Percentiles rank a stretch among this genome's conserved stretches.
Conservation (phyloP, 768 basidiomycete genomes). For the Rhodotorula taiwanensis region DNA sequence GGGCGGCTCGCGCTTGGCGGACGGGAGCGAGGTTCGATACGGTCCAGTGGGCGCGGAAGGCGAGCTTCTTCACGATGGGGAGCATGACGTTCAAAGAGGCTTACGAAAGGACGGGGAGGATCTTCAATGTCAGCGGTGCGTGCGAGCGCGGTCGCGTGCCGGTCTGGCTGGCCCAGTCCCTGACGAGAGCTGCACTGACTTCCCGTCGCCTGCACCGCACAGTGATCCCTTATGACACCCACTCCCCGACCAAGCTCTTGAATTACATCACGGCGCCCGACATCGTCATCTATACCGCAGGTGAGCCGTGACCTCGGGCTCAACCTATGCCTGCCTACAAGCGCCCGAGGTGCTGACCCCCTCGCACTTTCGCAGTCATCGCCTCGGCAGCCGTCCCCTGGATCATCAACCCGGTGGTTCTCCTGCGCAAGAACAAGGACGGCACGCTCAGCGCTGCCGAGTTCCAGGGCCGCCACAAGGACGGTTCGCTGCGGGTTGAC, state of each 20-base stretch:
- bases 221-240: constrained; percentile 37
- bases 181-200: constrained; percentile 66
- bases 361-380: constrained; percentile 19
- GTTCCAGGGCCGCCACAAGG: constrained; percentile 37
- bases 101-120: constrained; percentile 79
- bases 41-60: constrained; percentile 79
- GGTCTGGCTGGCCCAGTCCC: not conserved
- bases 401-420: constrained; percentile 85
- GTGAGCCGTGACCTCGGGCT: constrained; percentile 25
- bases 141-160: constrained; percentile 52
- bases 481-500: constrained; percentile 60
- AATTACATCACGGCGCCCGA: constrained; percentile 97
- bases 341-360: not conserved
- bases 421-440: constrained; percentile 54
- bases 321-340: not conserved
- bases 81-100: constrained; percentile 87
- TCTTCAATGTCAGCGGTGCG: constrained; percentile 70
- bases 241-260: constrained; percentile 84
- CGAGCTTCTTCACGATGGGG: constrained; percentile 69
- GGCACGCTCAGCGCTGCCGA: constrained; percentile 35
- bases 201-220: not conserved
- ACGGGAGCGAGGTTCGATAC: constrained; percentile 96
- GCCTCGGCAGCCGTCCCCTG: constrained; percentile 86
- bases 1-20: constrained; percentile 54
- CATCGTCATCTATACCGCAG: constrained; percentile 51